Conservation (phyloP, 192 early-diverging fungal species). For the Geranomyces variabilis region DNA sequence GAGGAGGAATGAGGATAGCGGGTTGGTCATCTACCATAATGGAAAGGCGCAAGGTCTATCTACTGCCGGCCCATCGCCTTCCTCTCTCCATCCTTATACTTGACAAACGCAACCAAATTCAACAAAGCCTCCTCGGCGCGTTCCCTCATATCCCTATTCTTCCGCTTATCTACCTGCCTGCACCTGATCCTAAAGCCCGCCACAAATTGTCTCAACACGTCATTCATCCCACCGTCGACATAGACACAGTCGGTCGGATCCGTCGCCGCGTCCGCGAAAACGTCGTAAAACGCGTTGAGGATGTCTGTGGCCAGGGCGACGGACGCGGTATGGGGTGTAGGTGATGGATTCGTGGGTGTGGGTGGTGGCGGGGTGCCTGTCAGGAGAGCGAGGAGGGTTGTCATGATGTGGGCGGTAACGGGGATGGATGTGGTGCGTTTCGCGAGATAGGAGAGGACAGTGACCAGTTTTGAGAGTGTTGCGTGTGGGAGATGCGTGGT, state of each 20-base stretch:
- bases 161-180: slow-evolving; percentile 73
- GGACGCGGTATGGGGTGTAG: neutral
- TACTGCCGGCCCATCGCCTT: too few species aligned
- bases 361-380: neutral
- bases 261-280: slow-evolving; percentile 80
- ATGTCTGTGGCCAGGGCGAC: slow-evolving; percentile 64
- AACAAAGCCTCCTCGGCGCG: slow-evolving; percentile 77
- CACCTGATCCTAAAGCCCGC: slow-evolving; percentile 57
- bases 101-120: slow-evolving; percentile 84
- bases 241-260: slow-evolving; percentile 87
- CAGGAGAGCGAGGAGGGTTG: slow-evolving; percentile 26
- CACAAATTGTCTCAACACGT: slow-evolving; percentile 57
- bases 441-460: neutral
- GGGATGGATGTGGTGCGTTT: slow-evolving; percentile 1
- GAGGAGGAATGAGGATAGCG: too few species aligned
- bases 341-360: neutral
- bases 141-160: slow-evolving; percentile 67
- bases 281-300: slow-evolving; percentile 84
- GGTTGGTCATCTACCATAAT: too few species aligned
- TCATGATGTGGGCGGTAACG: slow-evolving; percentile 14
- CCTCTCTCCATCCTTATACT: slow-evolving; percentile 81
- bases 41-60: too few species aligned
- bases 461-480: neutral
- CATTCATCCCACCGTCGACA: slow-evolving; percentile 68
- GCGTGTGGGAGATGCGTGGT: neutral